Base-by-base conservation (phyloP, 768 basidiomycete genomes). In the Calvatia gigantea region DNA sequence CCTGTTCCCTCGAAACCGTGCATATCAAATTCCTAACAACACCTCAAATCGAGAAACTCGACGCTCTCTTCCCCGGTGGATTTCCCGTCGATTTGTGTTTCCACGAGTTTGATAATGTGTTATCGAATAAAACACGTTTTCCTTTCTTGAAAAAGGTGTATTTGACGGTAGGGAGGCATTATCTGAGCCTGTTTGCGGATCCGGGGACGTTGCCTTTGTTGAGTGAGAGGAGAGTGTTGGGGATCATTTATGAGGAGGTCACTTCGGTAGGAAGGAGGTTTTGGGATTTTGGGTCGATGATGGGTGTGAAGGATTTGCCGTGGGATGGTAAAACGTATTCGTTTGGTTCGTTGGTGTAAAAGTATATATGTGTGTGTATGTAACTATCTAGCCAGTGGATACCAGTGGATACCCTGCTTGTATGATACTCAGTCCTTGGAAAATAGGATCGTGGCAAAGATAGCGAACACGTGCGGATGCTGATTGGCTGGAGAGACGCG, bases 21-120 rank as follows among this genome's bases (percentile, higher is more conserved):
- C 45, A 55, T 38, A 47, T 55, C 39, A 55, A 42, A 28, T 55
- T 55, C 17, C 28, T 55, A 12, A 55, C 54, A 6, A 55, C 54
- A 23, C 28, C n/a, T 4, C 54, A 42, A 8, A 44, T 55, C 37
- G 54, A 55, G 23, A 48, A 29, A 25, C 54, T 55, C 38, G 54
- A 55, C 17, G 54, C 54, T 2, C 19, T 55, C 6, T 55, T 55
- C n/a, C 54, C 54, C 15, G 44, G 44, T 32, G 54, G 54, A 3
- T 55, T 55, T 31, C 54, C 54, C 2, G 31, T 48, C 19, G 54
- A 55, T 31, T n/a, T 48, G 12, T 48, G 54, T 31, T 55, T 55
- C 23, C 44, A 27, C 15, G 54, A 55, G 25, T 55, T 55, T 9
- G 54, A 55, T 32, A 28, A 41, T 23, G 7, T 55, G 14, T 28